Evolutionary conservation across 495 filamentous ascomycete species (phyloP), one percentile per base, ranked within the genome.

Genomic region (Lasiosphaeria hispida): DNA sequence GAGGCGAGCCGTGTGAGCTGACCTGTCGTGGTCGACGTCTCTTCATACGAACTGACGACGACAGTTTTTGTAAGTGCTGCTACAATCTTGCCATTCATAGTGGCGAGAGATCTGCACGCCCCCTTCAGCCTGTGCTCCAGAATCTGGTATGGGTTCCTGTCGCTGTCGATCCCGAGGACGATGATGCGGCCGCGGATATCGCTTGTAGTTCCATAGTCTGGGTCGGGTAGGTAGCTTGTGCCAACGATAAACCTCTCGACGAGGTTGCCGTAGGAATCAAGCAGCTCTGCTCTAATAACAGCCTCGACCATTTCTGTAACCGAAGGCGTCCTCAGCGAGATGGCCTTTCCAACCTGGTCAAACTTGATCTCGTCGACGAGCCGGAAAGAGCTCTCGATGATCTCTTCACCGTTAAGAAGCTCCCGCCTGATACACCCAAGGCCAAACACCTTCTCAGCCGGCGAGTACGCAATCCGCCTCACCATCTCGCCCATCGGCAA

Each of bases 171-270:
- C 42, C 93, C 91, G 58, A 97, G 83, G 0, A 97, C 78, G 8
- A 96, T 65, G 15, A 99, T 89, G 48, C 94, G 83, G 1, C 94
- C 94, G 43, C 84, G 78, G 13, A 82, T 77, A 9, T 79, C 73
- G 35, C 68, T 64, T n/a, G 53, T 50, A 15, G 61, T 53, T 10
- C 64, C 59, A 8, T 45, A 42, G 9, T 69, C 68, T 10, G 78
- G 78, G 36, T 92, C 86, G 39, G 85, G 81, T 44, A 93, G 59
- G 60, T 84, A 91, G 35, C 87, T 85, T 11, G 95, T 97, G 8
- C 94, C 94, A 2, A 97, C 86, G 18, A 99, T 70, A 63, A 97
- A 97, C 13, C 91, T 77, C 66, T 98, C 94, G 2, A 80, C 83
- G 4, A 77, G 80, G 36, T 79, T 78, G 11, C 87, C 86, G 48